Evolutionary conservation across 2,329 filamentous ascomycete species (phyloP).

Genomic region (Penicillium sp.): DNA sequence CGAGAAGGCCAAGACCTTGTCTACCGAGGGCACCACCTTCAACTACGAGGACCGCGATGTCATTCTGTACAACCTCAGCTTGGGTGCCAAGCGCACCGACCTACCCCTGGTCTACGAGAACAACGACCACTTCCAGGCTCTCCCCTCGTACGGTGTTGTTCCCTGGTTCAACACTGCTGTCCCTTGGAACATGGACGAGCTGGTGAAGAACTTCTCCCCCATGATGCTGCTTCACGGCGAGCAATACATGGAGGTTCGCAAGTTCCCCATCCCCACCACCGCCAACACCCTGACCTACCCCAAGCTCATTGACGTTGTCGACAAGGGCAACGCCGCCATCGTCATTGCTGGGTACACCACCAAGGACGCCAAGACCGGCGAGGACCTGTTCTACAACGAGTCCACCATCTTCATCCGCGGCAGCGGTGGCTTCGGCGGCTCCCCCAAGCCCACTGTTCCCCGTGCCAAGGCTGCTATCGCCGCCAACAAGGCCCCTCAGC

Average conservation of each 20-base stretch:
- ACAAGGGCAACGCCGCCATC: constrained; percentile 90
- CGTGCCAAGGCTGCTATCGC: constrained; percentile 81
- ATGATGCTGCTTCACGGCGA: constrained; percentile 99
- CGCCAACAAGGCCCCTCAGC: constrained; percentile 73
- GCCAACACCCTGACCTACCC: constrained; percentile 74
- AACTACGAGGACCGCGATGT: constrained; percentile 82
- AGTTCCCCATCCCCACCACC: constrained; percentile 86
- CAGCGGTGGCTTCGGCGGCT: constrained; percentile 84
- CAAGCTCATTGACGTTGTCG: constrained; percentile 87
- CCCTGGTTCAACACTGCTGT: constrained; percentile 84
- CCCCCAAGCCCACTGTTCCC: constrained; percentile 64
- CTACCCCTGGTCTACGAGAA: constrained; percentile 89
- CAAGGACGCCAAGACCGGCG: constrained; percentile 78
- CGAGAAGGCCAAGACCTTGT: constrained; percentile 69
- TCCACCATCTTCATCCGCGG: constrained; percentile 89
- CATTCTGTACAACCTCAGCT: constrained; percentile 92
- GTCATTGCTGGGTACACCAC: constrained; percentile 80
- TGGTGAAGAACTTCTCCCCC: constrained; percentile 93
- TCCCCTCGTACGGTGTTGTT: constrained; percentile 95
- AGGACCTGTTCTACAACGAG: constrained; percentile 97
- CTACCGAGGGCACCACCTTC: constrained; percentile 74
- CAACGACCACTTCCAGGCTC: constrained; percentile 84
- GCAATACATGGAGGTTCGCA: constrained; percentile 93
- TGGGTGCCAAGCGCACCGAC: constrained; percentile 89
- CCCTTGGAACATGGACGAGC: constrained; percentile 76